phyloP scores from a whole-genome alignment of 106 monocot species.

The Dendrobium nobile region DNA sequence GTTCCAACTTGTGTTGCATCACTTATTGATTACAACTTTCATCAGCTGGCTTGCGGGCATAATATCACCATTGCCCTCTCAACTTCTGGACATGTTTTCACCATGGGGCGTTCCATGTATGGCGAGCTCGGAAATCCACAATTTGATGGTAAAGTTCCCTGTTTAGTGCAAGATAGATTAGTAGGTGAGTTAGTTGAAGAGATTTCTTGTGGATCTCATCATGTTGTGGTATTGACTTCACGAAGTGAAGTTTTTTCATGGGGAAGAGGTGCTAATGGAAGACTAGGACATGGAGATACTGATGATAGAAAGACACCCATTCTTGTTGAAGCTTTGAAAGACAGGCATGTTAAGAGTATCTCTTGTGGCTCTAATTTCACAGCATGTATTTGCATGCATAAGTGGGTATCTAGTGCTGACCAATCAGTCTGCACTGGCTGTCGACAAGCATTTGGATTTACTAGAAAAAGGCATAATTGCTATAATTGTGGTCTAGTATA shows the following conservation, averaged over 20 bases:
- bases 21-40: slow-evolving; percentile 51
- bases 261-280: slow-evolving; percentile 70
- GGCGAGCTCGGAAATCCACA: slow-evolving; percentile 57
- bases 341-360: slow-evolving; percentile 65
- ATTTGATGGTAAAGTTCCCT: slow-evolving; percentile 54
- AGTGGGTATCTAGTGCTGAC: slow-evolving; percentile 71
- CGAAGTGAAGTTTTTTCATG: slow-evolving; percentile 63
- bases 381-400: slow-evolving; percentile 57
- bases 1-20: slow-evolving; percentile 52
- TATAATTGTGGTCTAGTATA: slow-evolving; percentile 65
- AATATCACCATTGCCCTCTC: slow-evolving; percentile 47
- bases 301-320: slow-evolving; percentile 49
- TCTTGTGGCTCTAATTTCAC: slow-evolving; percentile 69
- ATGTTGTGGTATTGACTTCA: slow-evolving; percentile 55
- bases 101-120: slow-evolving; percentile 50
- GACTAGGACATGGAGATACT: slow-evolving; percentile 56
- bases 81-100: slow-evolving; percentile 55
- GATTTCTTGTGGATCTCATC: slow-evolving; percentile 58
- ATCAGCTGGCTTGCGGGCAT: slow-evolving; percentile 60
- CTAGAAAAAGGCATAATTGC: slow-evolving; percentile 65
- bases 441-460: slow-evolving; percentile 61
- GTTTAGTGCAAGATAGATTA: slow-evolving; percentile 53
- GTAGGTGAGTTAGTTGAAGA: slow-evolving; percentile 49
- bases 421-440: slow-evolving; percentile 61
- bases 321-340: slow-evolving; percentile 55